A percentile compares a stretch with the other conserved stretches of the same genome.
phyloP scores from a whole-genome alignment of 805 yeast species.

The Pichia ethanolica region DNA sequence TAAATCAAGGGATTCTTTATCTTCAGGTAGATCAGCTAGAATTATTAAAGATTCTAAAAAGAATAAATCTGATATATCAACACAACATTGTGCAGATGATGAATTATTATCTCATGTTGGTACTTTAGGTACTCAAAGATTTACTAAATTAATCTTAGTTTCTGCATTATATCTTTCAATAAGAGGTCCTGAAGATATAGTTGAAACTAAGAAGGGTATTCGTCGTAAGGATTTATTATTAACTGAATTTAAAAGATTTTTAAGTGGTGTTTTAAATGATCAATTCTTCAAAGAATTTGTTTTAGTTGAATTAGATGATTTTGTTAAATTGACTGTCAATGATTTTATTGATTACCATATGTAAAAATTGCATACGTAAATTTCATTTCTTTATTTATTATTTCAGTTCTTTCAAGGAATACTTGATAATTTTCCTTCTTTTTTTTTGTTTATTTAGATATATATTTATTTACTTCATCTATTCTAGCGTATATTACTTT shows the following conservation, averaged over 20 bases:
- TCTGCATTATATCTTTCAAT: constrained; percentile 14
- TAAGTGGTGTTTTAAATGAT: constrained; percentile 23
- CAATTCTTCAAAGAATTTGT: constrained; percentile 19
- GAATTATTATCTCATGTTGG: constrained; percentile 6
- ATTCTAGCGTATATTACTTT: too few species aligned
- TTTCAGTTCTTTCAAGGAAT: neutral
- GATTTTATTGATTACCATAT: constrained; percentile 28
- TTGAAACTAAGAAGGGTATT: constrained; percentile 10
- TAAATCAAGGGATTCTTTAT: neutral
- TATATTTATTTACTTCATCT: too few species aligned
- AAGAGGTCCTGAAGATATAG: constrained; percentile 13
- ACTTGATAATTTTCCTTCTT: neutral
- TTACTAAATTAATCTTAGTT: constrained; percentile 14
- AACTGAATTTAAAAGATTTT: constrained; percentile 23
- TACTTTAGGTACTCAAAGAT: constrained; percentile 11
- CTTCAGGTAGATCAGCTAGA: neutral
- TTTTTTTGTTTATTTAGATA: neutral
- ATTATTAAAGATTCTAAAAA: neutral
- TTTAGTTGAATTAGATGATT: constrained; percentile 22
- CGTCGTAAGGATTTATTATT: constrained; percentile 19
- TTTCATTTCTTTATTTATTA: neutral
- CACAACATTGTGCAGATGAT: constrained; percentile 3
- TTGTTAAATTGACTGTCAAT: constrained; percentile 24
- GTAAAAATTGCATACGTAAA: constrained; percentile 6
- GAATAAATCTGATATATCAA: neutral